phyloP scores from a whole-genome alignment of 306 rosid species.

The Trifolium pratense region DNA sequence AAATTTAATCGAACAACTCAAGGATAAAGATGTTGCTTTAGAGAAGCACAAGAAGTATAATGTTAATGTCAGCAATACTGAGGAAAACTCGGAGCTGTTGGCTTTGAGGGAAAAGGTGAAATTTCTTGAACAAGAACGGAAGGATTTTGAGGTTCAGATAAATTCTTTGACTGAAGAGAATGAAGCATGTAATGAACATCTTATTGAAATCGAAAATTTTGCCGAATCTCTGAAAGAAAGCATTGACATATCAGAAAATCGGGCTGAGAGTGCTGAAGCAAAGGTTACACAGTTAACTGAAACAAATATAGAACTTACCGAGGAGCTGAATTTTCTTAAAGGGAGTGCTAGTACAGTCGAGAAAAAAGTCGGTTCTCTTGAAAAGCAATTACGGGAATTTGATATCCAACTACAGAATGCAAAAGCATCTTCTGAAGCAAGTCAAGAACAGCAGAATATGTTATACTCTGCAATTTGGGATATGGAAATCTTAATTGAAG shows the following conservation, averaged over 20 bases:
- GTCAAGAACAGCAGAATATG: conserved; percentile 99
- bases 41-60: conserved; percentile 52
- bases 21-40: conserved; percentile 59
- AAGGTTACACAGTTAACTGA: conserved; percentile 80
- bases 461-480: conserved; percentile 95
- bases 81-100: conserved; percentile 56
- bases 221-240: conserved; percentile 69
- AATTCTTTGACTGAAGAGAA: conserved; percentile 51
- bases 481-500: conserved; percentile 95
- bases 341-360: conserved; percentile 69
- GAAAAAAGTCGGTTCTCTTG: conserved; percentile 83
- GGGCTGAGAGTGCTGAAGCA: conserved; percentile 77
- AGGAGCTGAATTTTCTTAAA: conserved; percentile 84
- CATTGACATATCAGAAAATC: conserved; percentile 60
- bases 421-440: conserved; percentile 81
- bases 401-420: conserved; percentile 87
- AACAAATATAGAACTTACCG: conserved; percentile 81
- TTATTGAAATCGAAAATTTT: conserved; percentile 61
- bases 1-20: conserved; percentile 55
- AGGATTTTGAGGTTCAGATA: conserved; percentile 52
- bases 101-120: conserved; percentile 67
- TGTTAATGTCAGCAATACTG: conserved; percentile 40
- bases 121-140: conserved; percentile 57
- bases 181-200: conserved; percentile 59
- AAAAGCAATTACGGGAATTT: conserved; percentile 80